phyloP scores from a whole-genome alignment of 106 monocot species.

The Phalaenopsis aphrodite region DNA sequence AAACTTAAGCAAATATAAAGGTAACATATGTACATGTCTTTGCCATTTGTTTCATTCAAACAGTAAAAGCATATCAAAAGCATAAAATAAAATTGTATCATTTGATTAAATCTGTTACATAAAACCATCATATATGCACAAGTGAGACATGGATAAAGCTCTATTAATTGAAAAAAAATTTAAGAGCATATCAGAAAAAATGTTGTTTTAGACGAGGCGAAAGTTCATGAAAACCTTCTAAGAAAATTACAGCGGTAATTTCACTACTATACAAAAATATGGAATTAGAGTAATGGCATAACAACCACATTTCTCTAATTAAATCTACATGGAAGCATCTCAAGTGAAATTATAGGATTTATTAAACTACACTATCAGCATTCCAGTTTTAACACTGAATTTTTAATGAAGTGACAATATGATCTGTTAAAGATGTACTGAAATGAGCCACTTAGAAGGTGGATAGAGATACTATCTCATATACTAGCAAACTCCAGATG shows the following conservation, averaged over 20 bases:
- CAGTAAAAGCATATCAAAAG: background rate
- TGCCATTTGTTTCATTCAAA: background rate
- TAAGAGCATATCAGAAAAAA: background rate
- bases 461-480: background rate
- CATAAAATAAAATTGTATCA: background rate
- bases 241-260: background rate
- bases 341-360: background rate
- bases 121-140: background rate
- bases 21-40: too few species aligned
- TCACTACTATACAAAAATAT: background rate
- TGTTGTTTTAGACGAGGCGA: background rate
- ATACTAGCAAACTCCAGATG: background rate
- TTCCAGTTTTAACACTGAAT: background rate
- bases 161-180: background rate
- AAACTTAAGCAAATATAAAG: background rate
- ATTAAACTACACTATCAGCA: background rate
- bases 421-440: background rate
- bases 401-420: background rate
- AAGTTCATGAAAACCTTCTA: background rate
- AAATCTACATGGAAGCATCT: background rate
- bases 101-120: background rate
- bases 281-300: background rate
- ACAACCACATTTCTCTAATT: background rate
- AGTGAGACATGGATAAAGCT: background rate
- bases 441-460: background rate